Evolutionary conservation across 768 basidiomycete species (phyloP), one percentile per base, ranked within the genome.

Genomic region (Royoungia palumana): DNA sequence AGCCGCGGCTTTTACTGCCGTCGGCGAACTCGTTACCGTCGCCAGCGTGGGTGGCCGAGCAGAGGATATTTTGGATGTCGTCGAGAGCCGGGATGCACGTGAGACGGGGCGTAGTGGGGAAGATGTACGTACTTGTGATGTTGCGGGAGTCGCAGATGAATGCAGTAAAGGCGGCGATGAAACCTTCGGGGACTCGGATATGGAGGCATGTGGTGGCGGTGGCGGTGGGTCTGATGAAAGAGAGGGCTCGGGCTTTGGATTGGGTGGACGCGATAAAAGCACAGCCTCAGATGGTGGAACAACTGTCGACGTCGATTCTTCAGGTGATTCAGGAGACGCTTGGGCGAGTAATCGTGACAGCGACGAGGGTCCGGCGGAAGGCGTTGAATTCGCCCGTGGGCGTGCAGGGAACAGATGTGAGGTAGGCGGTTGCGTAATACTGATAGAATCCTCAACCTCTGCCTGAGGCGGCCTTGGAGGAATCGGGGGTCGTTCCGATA

Each of bases 291-390:
- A 61, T 0, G 68, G 64, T 38, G 62, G 49, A 53, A 61, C 35
- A 27, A 49, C 61, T 11, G 65, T 67, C 2, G 65, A 47, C 12
- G 62, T 51, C 20, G 37, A 35, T 20, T 56, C 57, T 57, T 83
- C 79, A 34, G 46, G 14, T n/a, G 42, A 35, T 21, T 66, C 65
- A 20, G 73, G 62, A 17, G 75, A 68, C 5, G 89, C 89, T 58
- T 91, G 89, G 0, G 89, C 89, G 20, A 91, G 72, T 4, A 92
- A 71, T 22, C 87, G 80, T 13, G 89, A 90, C 51, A 92, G 72
- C 3, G 88, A 89, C 6, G 89, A 90, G 1, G 85, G 87, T 11
- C 87, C 84, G 5, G 81, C 83, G 12, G 76, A 72, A 6, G 85
- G 83, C 8, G 84, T 82, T 13, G 85, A 85, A 55, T 79, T 83